Evolutionary conservation across 1,284 basidiomycete species (phyloP), one percentile per base, ranked within the genome.

Genomic region (Coniferiporia weirii): DNA sequence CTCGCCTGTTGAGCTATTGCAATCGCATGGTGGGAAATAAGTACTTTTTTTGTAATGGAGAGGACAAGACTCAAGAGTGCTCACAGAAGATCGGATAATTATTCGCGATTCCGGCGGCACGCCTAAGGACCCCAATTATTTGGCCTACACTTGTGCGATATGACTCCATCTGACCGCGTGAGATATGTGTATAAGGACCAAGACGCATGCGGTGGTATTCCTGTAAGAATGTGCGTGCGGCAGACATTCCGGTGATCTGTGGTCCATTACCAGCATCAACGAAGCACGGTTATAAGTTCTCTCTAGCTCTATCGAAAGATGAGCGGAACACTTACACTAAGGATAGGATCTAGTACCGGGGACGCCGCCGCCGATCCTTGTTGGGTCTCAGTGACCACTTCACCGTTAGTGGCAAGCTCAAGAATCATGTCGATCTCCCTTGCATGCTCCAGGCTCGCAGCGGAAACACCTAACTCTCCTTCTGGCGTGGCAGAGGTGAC

Each of bases 241-340:
- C 61, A 3, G 64, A 62, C 40, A 65, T 64, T 68, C 69, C 70
- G 12, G 71, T 56, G 0, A 66, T 64, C 71, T 71, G 52, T 7
- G 9, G 22, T 27, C 12, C 13, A 43, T 38, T 17, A 48, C 2
- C 38, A 40, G 8, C 8, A 40, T 40, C 38, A 9, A 15, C 8
- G 15, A 40, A 40, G 38, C 38, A 40, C 38, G 27, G 19, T n/a
- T n/a, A 22, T 40, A 17, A 19, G 22, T 20, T 3, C 13, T 19
- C 13, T 36, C 36, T 19, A n/a, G 3, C 1, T 17, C 27, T 27
- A 38, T 17, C 15, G 36, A 15, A 20, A 40, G 4, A 15, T n/a
- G 34, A n/a, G 32, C 17, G 15, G 17, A 20, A 19, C 47, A 66
- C 70, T 40, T 52, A 72, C 71, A 8, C 64, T 67, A 43, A 70